Percentiles rank a stretch among this genome's conserved stretches.
These are phyloP conservation scores for Metarhizium guizhouense DNA, from an alignment of 2,329 filamentous ascomycete genomes.

Conservation along the genomic window DNA sequence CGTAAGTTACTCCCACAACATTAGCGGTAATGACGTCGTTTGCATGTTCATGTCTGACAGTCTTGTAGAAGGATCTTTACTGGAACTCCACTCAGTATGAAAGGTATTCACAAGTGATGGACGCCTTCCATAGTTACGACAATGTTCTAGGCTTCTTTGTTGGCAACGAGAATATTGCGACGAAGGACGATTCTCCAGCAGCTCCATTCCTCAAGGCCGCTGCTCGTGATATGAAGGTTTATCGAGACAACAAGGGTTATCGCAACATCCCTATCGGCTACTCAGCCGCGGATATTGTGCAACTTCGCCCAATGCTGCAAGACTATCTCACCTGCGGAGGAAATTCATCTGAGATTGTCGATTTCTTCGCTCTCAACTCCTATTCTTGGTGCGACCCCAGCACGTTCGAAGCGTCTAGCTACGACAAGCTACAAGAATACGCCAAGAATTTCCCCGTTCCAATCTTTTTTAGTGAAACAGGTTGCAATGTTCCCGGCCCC, in stretches of 20 bases:
- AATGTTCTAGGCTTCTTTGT: constrained; percentile 80
- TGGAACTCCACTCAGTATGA: constrained; percentile 69
- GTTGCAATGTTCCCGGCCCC: constrained; percentile 60
- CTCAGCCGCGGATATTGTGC: constrained; percentile 75
- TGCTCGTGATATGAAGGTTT: constrained; percentile 72
- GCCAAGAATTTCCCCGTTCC: constrained; percentile 68
- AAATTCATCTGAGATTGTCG: constrained; percentile 59
- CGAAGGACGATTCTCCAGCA: constrained; percentile 46
- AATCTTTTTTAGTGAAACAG: constrained; percentile 84
- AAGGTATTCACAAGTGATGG: constrained; percentile 62
- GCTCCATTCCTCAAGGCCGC: constrained; percentile 81
- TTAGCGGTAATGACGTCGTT: not conserved
- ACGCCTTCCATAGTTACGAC: constrained; percentile 67
- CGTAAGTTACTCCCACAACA: constrained; percentile 25
- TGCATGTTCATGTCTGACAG: not conserved
- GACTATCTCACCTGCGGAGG: constrained; percentile 71
- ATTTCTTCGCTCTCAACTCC: constrained; percentile 81
- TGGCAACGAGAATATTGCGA: constrained; percentile 78
- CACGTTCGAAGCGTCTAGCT: constrained; percentile 56
- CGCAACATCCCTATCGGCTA: constrained; percentile 79
- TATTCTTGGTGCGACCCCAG: constrained; percentile 69
- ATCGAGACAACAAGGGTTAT: constrained; percentile 66
- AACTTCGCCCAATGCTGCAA: constrained; percentile 52
- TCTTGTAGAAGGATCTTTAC: constrained; percentile 41
- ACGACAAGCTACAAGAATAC: constrained; percentile 56